Base-by-base conservation (phyloP, 176 grass and related monocot species). In the Triticum urartu region DNA sequence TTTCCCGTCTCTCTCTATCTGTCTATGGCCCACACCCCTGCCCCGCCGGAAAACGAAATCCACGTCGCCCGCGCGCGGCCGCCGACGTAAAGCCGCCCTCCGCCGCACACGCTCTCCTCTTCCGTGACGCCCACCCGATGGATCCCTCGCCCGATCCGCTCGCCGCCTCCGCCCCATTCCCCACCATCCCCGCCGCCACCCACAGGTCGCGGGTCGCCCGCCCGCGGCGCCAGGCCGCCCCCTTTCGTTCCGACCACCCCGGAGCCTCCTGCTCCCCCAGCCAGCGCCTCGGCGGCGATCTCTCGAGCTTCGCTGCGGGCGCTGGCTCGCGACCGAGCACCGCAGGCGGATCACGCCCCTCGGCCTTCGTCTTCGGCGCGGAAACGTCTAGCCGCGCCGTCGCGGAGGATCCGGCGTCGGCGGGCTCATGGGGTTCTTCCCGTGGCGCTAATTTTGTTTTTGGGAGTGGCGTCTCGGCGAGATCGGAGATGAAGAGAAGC, bases 111-210 rank as follows among this genome's bases (percentile, higher is more conserved):
- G 61, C 6, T 9, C 5, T 1, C 48, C 20, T 8, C 28, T 10
- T 43, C 14, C 54, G 30, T 43, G 21, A 4, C 42, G 10, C 32
- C 40, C 7, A 26, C 25, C 2, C 65, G 6, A 90, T 90, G 89
- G 89, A 90, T 48, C 80, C 89, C 18, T 34, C 84, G 43, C 24
- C 61, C 43, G 89, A 90, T 87, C 80, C 73, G 34, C 58, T 74
- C 15, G 33, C 80, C 43, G 66, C 89, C 58, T 87, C 85, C 6
- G 74, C 67, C 9, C 89, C 89, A 64, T 90, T 90, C 80, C 89
- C 89, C 80, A 90, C 89, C 59, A 90, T 90, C 80, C 89, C 85
- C 18, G 35, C 59, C 45, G 11, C 74, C 26, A 67, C 56, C 89
- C 43, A 76, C 56, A 86, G 79, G 80, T 80, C 68, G 35, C 89